A percentile compares a stretch with the other conserved stretches of the same genome.
These are phyloP conservation scores for Hypoxylon sp. DNA, from an alignment of 2,329 filamentous ascomycete species.

Conservation along the genomic window DNA sequence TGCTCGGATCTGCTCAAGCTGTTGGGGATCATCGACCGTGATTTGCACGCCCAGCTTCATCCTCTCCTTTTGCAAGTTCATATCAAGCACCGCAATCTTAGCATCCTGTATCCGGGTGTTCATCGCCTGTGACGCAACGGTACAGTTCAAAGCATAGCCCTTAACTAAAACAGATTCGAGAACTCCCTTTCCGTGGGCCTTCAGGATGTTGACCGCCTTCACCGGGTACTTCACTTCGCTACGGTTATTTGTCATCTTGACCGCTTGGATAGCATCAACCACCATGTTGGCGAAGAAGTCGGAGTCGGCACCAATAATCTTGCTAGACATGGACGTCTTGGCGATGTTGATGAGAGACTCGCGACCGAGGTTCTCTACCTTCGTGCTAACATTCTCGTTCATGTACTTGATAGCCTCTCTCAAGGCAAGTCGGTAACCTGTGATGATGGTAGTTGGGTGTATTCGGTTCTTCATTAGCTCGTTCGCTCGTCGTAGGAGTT, in stretches of 20 bases:
- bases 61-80: constrained; percentile 98
- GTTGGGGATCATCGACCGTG: constrained; percentile 95
- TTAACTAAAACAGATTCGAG: constrained; percentile 90
- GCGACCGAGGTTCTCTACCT: constrained; percentile 88
- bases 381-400: constrained; percentile 97
- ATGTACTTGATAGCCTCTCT: constrained; percentile 98
- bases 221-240: constrained; percentile 96
- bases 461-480: constrained; percentile 99
- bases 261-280: constrained; percentile 93
- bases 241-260: constrained; percentile 91
- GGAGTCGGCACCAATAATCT: constrained; percentile 95
- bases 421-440: constrained; percentile 93
- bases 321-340: constrained; percentile 99
- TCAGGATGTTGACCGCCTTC: constrained; percentile 98
- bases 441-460: constrained; percentile 99
- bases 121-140: constrained; percentile 98
- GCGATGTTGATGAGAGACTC: constrained; percentile 95
- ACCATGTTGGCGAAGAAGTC: constrained; percentile 98
- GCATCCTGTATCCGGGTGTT: constrained; percentile 89
- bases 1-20: constrained; percentile 95
- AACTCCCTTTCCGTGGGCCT: constrained; percentile 94
- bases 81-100: constrained; percentile 96
- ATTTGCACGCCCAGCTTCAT: constrained; percentile 99
- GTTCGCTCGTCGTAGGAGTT: constrained; percentile 91
- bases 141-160: constrained; percentile 98